phyloP scores from a whole-genome alignment of 805 yeast species.

The Grigorovia humatica region DNA sequence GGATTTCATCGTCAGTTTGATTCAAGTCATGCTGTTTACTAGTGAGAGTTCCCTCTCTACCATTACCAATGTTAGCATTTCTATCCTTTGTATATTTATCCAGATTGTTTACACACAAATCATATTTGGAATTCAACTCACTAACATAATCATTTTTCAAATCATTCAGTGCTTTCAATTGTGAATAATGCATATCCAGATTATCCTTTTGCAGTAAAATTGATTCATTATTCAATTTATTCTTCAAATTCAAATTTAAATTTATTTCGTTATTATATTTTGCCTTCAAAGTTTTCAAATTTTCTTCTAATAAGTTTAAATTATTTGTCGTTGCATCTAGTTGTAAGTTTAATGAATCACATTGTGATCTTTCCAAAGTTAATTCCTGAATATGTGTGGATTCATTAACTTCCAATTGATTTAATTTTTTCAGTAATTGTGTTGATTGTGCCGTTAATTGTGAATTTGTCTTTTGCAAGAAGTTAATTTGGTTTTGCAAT shows the following conservation, averaged over 20 bases:
- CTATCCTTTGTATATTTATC: not conserved
- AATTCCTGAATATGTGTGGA: slow-evolving; percentile 40
- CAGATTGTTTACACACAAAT: not conserved
- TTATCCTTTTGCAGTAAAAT: not conserved
- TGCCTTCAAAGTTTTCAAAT: slow-evolving; percentile 6
- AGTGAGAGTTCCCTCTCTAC: not conserved
- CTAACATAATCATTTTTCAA: not conserved
- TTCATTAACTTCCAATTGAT: slow-evolving; percentile 33
- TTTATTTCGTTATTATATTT: slow-evolving; percentile 1
- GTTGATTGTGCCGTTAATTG: slow-evolving; percentile 31
- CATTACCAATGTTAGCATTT: not conserved
- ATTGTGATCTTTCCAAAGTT: slow-evolving; percentile 65
- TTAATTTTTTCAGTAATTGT: slow-evolving; percentile 44
- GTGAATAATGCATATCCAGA: slow-evolving; percentile 1
- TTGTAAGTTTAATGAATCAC: slow-evolving; percentile 54
- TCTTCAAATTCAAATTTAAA: slow-evolving; percentile 1
- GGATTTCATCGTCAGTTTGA: not conserved
- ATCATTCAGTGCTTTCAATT: slow-evolving; percentile 19
- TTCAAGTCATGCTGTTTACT: not conserved
- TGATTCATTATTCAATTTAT: not conserved
- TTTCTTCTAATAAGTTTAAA: slow-evolving; percentile 53
- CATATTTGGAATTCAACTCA: not conserved
- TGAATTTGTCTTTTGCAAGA: slow-evolving; percentile 34
- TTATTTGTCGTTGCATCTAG: slow-evolving; percentile 38
- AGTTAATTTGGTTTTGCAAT: slow-evolving; percentile 41